A percentile compares a stretch with the other conserved stretches of the same genome.
Evolutionary conservation across 2,329 filamentous ascomycete genomes (phyloP).

Genomic region (Sporothrix phasma): DNA sequence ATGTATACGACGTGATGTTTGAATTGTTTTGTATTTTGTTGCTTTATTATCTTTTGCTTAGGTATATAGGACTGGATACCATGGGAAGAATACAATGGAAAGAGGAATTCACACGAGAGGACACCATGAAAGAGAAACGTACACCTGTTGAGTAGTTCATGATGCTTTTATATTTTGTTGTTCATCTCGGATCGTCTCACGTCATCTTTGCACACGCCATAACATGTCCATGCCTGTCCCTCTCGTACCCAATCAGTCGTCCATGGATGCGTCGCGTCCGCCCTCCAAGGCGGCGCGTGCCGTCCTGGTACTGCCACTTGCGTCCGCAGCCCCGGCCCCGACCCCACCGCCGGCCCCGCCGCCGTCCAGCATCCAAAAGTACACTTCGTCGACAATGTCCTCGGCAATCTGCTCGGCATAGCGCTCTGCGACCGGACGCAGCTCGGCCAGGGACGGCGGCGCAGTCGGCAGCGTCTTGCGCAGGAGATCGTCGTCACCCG

Average conservation of each 20-base stretch:
- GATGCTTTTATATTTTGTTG: background rate
- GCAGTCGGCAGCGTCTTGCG: background rate
- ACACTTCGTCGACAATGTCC: conserved; percentile 88
- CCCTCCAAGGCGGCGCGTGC: conserved; percentile 1
- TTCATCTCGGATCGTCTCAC: background rate
- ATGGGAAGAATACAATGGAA: background rate
- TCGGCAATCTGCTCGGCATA: conserved; percentile 92
- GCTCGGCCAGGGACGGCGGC: conserved; percentile 18
- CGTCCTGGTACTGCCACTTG: background rate
- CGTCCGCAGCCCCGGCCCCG: conserved; percentile 22
- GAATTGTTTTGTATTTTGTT: background rate
- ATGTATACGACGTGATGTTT: background rate
- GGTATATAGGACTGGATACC: background rate
- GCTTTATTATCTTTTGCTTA: background rate
- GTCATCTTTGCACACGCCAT: background rate
- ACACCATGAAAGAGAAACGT: no score
- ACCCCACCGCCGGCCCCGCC: conserved; percentile 34
- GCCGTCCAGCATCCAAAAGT: conserved; percentile 71
- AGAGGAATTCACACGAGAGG: no score
- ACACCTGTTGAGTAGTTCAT: background rate
- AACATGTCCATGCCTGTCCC: background rate
- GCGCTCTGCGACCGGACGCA: conserved; percentile 61
- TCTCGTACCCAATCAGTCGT: conserved; percentile 11
- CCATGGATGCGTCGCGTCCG: conserved; percentile 13
- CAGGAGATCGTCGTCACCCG: conserved; percentile 22